Evolutionary conservation across 257 asterid species (phyloP).

Genomic region (Solanum okadae): DNA sequence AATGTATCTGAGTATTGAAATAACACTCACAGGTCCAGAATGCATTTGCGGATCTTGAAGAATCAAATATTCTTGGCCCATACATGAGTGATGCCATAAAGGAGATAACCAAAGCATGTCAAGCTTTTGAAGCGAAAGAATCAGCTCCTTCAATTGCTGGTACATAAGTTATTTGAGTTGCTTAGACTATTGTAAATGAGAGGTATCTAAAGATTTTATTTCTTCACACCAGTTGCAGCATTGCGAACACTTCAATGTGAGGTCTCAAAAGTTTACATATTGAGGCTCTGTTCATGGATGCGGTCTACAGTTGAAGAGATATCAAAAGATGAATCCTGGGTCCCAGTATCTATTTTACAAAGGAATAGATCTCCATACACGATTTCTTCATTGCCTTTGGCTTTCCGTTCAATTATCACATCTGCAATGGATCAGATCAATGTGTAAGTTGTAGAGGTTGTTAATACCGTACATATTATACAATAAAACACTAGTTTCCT

Average conservation of each 20-base stretch:
- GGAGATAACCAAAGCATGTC: conserved; percentile 77
- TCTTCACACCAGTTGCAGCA: conserved; percentile 50
- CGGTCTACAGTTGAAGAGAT: conserved; percentile 78
- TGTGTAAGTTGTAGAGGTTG: conserved; percentile 41
- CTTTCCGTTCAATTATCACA: conserved; percentile 63
- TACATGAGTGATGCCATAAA: conserved; percentile 71
- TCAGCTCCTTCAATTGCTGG: conserved; percentile 90
- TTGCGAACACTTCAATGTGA: conserved; percentile 78
- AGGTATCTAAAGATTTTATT: not conserved
- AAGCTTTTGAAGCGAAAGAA: conserved; percentile 82
- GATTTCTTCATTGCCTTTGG: conserved; percentile 83
- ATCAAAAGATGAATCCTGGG: conserved; percentile 84
- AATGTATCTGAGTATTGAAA: not conserved
- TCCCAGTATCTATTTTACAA: conserved; percentile 77
- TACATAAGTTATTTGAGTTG: conserved; percentile 14
- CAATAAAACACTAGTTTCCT: not conserved
- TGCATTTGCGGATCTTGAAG: conserved; percentile 81
- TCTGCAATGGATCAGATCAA: conserved; percentile 89
- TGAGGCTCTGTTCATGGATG: conserved; percentile 98
- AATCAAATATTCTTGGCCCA: conserved; percentile 72
- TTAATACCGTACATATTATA: not conserved
- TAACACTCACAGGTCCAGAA: conserved; percentile 50
- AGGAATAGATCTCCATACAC: conserved; percentile 91
- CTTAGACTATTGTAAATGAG: not conserved
- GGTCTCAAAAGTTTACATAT: conserved; percentile 70